Evolutionary conservation across 176 grass and related monocot genomes (phyloP), one percentile per base, ranked within the genome.

Genomic region (Alopecurus myosuroides): DNA sequence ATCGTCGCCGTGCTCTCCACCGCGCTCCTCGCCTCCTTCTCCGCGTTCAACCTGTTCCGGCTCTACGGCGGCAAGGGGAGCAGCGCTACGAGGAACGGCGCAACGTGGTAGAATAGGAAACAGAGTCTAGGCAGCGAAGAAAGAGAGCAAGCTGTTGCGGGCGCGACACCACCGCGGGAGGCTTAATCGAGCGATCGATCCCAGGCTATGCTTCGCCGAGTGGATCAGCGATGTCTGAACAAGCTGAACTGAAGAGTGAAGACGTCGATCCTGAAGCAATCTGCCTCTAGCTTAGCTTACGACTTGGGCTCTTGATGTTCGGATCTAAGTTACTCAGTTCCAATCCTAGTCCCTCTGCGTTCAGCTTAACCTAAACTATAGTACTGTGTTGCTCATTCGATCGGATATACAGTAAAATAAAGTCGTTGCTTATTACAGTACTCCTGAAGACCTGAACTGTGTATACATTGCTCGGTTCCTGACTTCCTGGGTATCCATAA

Each of bases 1-100:
- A 69, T 98, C 60, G 80, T 77, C 37, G 93, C 80, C 0, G 89
- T 49, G 30, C 14, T 89, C 44, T 81, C 87, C 77, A 81, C 88
- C 48, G 89, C 67, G 5, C 53, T 73, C 1, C 37, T 95, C 33
- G 91, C 97, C 3, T 80, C 23, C 41, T 5, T 98, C 51, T 95
- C 97, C 4, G 91, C 97, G 0, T 98, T 95, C 83, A 94, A 95
- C 84, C 81, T 98, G n/a, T 95, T 95, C 68, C 88, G 97, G 12
- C 85, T 98, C 52, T 98, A 92, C 58, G 84, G 72, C 40, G 46
- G 25, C 83, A 90, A 88, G 52, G 69, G 45, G 33, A 81, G 86
- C 76, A 35, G 60, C 34, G 1, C n/a, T 2, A 4, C 46, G 7
- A 44, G 70, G 15, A 63, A 44, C 45, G 85, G 13, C 7, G 39